phyloP scores from a whole-genome alignment of 164 flowering plant genomes.

The Malania oleifera region DNA sequence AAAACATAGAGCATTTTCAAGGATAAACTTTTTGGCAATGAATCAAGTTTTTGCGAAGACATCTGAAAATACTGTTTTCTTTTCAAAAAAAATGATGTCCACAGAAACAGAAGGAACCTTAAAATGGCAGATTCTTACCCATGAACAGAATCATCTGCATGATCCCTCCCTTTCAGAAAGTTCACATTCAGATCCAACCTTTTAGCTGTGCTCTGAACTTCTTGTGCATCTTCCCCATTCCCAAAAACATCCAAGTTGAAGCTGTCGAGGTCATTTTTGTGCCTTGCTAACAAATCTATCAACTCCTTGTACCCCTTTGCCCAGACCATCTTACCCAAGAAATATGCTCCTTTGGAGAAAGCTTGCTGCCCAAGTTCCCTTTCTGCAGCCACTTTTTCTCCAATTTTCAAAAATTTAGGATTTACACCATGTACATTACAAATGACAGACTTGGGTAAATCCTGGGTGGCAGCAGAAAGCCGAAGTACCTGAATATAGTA shows the following conservation, averaged over 20 bases:
- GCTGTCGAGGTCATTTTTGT: conserved; percentile 72
- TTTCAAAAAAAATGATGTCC: too few relatives aligned
- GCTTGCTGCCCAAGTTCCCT: conserved; percentile 68
- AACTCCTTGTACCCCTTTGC: conserved; percentile 92
- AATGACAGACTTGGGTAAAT: conserved; percentile 78
- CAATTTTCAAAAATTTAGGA: conserved; percentile 84
- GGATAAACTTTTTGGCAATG: neutral
- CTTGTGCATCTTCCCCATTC: conserved; percentile 94
- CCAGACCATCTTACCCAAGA: conserved; percentile 98
- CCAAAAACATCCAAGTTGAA: conserved; percentile 92
- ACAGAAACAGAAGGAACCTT: too few relatives aligned
- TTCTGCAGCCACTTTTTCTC: conserved; percentile 79
- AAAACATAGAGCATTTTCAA: neutral
- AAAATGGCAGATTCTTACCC: conserved; percentile 64
- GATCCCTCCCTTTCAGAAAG: conserved; percentile 91
- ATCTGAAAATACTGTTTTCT: too few relatives aligned
- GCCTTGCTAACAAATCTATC: conserved; percentile 75
- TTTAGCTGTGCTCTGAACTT: conserved; percentile 75
- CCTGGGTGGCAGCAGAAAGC: conserved; percentile 95
- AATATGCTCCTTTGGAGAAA: conserved; percentile 94
- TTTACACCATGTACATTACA: conserved; percentile 99
- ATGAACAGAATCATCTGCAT: conserved; percentile 92
- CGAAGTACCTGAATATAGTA: conserved; percentile 70
- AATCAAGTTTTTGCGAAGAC: neutral
- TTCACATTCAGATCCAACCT: conserved; percentile 65